Conservation (phyloP, 768 basidiomycete species). For the Tremella fuciformis region DNA sequence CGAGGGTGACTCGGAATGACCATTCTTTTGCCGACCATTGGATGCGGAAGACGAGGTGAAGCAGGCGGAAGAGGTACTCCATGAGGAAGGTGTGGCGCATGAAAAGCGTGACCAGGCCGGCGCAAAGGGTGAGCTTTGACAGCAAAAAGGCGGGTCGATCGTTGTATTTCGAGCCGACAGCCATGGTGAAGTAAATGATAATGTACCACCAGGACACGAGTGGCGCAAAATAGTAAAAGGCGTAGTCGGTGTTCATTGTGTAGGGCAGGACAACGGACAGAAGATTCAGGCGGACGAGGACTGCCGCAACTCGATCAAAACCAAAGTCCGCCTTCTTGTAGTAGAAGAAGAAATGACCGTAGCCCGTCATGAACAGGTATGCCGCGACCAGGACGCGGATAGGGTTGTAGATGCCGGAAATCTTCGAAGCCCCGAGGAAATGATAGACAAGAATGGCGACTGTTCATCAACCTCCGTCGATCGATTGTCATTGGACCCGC, state of each 20-base stretch:
- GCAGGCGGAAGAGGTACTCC: constrained; percentile 62
- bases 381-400: constrained; percentile 82
- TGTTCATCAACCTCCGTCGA: constrained; percentile 46
- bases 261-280: constrained; percentile 78
- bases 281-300: constrained; percentile 77
- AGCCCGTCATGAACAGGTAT: constrained; percentile 91
- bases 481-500: constrained; percentile 41
- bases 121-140: constrained; percentile 67
- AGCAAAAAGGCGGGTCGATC: constrained; percentile 66
- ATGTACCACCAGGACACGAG: constrained; percentile 82
- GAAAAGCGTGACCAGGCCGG: constrained; percentile 63
- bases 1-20: constrained; percentile 82
- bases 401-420: constrained; percentile 89
- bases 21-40: constrained; percentile 83
- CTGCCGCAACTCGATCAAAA: constrained; percentile 70
- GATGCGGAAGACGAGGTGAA: constrained; percentile 68
- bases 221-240: constrained; percentile 86
- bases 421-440: constrained; percentile 81
- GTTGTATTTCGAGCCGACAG: constrained; percentile 69
- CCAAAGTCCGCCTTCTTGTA: constrained; percentile 85
- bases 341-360: constrained; percentile 74
- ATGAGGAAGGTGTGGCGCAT: constrained; percentile 66
- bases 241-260: constrained; percentile 86
- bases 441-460: constrained; percentile 91
- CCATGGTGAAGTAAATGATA: constrained; percentile 78